Evolutionary conservation across 2,329 filamentous ascomycete species (phyloP), one percentile per base, ranked within the genome.

Genomic region (Monosporascus sp.): DNA sequence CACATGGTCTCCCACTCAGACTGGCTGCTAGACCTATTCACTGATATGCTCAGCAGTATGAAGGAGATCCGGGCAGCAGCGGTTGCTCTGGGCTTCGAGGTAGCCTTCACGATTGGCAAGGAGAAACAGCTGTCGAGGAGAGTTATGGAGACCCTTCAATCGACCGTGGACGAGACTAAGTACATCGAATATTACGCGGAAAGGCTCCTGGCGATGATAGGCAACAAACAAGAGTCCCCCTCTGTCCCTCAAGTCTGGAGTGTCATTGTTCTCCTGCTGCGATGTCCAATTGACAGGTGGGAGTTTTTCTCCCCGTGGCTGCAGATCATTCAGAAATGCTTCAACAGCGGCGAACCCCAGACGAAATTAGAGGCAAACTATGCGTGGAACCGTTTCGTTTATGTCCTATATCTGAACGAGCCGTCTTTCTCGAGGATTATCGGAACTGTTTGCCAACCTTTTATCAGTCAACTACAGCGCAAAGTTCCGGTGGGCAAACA

Each of bases 171-270:
- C 20, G 80, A 81, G 47, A 76, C 77, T 51, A 84, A 76, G 18
- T 89, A 91, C 61, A 83, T 86, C 38, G 81, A 86, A 9, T 86
- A 85, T 61, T 85, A 93, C 59, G 81, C 82, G 41, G 75, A 81
- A 20, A 81, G 83, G 34, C 75, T 97, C 50, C 80, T 80, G 52
- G 74, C 77, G 11, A 89, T 94, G 84, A 77, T 86, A 25, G 80
- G 84, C 57, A 77, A 80, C 48, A 84, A 78, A 57, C 80, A 84
- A 14, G 79, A 82, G 22, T 82, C 81, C 9, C 69, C 77, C 0
- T 77, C 83, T 39, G 91, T 96, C 1, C 92, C 94, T 6, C 88
- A 91, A 59, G 89, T 97, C 22, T 97, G 93, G 93, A 88, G 88
- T 54, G 82, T 90, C 37, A 76, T 96, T 2, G 83, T 93, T 6